Evolutionary conservation across 2,329 filamentous ascomycete genomes (phyloP), one percentile per base, ranked within the genome.

Genomic region (Chaetoscypha palmicola): DNA sequence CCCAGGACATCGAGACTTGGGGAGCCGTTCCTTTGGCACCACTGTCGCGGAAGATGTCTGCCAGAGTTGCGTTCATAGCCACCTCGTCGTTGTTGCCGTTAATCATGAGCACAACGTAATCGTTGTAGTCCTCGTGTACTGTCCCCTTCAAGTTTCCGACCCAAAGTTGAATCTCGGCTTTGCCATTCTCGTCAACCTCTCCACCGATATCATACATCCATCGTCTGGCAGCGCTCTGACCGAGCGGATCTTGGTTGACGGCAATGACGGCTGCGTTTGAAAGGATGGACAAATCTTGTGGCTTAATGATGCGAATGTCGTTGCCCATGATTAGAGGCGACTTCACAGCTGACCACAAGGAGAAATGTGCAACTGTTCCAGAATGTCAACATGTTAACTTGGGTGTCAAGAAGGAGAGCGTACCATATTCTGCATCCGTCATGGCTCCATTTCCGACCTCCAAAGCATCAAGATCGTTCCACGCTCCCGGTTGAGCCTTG

Each of bases 41-140:
- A 26, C 62, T 61, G 48, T 73, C 69, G 38, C 70, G 58, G 58
- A 77, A 77, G 43, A 78, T 70, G 31, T 77, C 73, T 16, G 62
- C 61, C 3, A 76, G 64, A 1, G 70, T 69, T 14, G 69, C 71
- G 43, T 70, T 71, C 68, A 79, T 68, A 3, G 57, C 63, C 12
- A 64, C 58, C 1, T 61, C 58, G 4, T 55, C 58, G 46, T 69
- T 66, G 17, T 64, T 69, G 4, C 66, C 69, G 48, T 78, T 78
- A 48, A 78, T 48, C 17, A 65, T 58, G 3, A 77, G 63, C 1
- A 73, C 66, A 3, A 77, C 65, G 28, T 69, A 49, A 30, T 64
- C 62, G 14, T 50, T 60, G 14, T 68, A 64, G 39, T 72, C 67
- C 10, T 68, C 69, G 14, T 69, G 67, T 17, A 64, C 65, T 1